These are phyloP conservation scores for Candida lessepsii DNA, from an alignment of 805 yeast genomes.

Conservation along the genomic window DNA sequence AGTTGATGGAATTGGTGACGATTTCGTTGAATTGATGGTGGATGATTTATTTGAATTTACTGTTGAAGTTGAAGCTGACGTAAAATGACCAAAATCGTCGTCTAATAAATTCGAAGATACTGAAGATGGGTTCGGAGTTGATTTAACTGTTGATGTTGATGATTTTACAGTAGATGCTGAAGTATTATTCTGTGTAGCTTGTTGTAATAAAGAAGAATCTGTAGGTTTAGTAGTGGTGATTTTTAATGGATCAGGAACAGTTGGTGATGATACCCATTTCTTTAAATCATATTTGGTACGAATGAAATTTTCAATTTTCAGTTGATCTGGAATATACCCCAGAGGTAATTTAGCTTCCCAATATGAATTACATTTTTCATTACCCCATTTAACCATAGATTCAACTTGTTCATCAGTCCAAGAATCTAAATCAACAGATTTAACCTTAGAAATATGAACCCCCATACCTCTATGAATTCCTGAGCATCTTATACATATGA, in stretches of 20 bases:
- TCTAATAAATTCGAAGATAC: constrained; percentile 25
- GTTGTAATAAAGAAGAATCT: constrained; percentile 1
- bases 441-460: constrained; percentile 89
- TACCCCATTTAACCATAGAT: constrained; percentile 85
- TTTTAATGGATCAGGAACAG: constrained; percentile 58
- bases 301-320: constrained; percentile 85
- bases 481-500: constrained; percentile 91
- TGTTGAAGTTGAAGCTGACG: constrained; percentile 26
- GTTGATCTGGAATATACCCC: constrained; percentile 72
- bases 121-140: constrained; percentile 7
- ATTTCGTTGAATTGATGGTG: constrained; percentile 6
- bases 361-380: constrained; percentile 67
- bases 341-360: constrained; percentile 84
- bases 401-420: constrained; percentile 94
- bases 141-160: constrained; percentile 3
- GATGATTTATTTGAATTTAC: constrained; percentile 13
- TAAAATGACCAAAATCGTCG: constrained; percentile 43
- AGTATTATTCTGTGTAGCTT: neutral
- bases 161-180: constrained; percentile 5
- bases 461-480: constrained; percentile 96
- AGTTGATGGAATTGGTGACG: constrained; percentile 23
- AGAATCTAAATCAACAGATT: constrained; percentile 90
- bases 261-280: constrained; percentile 71
- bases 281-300: constrained; percentile 88
- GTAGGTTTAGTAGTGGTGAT: constrained; percentile 20